Base-by-base conservation (phyloP, 441 rosid species). In the Rhodomyrtus psidioides region DNA sequence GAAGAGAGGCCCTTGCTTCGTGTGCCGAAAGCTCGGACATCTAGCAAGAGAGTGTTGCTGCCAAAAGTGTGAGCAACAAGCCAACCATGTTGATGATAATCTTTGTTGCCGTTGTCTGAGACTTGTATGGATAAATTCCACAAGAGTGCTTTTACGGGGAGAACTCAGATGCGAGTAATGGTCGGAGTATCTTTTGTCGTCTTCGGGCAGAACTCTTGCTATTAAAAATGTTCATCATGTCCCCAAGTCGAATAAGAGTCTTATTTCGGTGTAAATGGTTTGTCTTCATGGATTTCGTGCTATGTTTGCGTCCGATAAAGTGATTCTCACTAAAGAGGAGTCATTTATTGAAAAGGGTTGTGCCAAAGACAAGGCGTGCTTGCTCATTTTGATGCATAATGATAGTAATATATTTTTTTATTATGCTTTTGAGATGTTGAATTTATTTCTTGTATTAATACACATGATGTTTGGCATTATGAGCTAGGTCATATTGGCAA, bases 221-320 rank as follows among this genome's bases (percentile, higher is more conserved):
- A 39, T 7, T 55, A 3, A 60, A 60, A 1, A 39, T 28, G 39
- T 27, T 15, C 23, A 28, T 60, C 74, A 28, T 60, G 12, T 60
- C 23, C 23, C 39, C 70, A 60, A 60, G 39, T 28, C 28, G 39
- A 60, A 16, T 39, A 60, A 28, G 19, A 28, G 19, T 60, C 74
- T 28, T 60, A 15, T 60, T 27, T 60, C 21, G 9, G 65, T 88
- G 98, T 95, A 88, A 55, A 88, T 94, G 89, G 98, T 91, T 91
- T 97, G 96, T 56, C 95, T 97, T 57, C 94, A 95, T 93, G 95
- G 99, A 56, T 97, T 93, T 15, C 5, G 6, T n/a, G 34, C 6
- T 6, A 59, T 97, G 99, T 53, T 99, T 95, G 89, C 96, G 95
- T 91, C 88, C 96, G 75, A 96, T 96, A 85, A 98, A 98, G 86